phyloP scores from a whole-genome alignment of 2,329 filamentous ascomycete genomes.

The Aspergillus nomiae region DNA sequence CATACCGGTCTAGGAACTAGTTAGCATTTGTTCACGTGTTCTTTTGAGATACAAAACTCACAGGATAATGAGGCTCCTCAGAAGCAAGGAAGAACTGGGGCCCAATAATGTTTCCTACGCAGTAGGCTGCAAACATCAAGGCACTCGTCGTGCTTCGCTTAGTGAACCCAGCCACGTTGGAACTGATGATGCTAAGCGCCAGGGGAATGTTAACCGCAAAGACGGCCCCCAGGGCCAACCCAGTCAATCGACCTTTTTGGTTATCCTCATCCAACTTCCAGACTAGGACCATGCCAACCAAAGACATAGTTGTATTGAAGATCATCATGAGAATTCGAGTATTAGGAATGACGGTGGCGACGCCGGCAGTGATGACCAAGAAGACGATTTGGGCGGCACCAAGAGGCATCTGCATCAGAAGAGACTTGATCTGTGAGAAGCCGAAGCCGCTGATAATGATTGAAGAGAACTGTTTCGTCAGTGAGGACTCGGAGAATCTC shows the following conservation, averaged over 20 bases:
- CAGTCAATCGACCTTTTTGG: slow-evolving; percentile 30
- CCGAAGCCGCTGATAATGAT: slow-evolving; percentile 43
- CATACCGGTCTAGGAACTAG: slow-evolving; percentile 33
- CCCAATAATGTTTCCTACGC: slow-evolving; percentile 37
- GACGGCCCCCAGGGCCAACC: slow-evolving; percentile 32
- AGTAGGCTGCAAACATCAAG: slow-evolving; percentile 51
- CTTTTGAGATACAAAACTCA: slow-evolving; percentile 15
- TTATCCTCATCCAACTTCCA: slow-evolving; percentile 30
- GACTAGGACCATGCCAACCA: slow-evolving; percentile 38
- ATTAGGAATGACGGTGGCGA: slow-evolving; percentile 30
- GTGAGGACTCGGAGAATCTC: background rate
- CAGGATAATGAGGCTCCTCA: slow-evolving; percentile 35
- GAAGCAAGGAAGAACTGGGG: slow-evolving; percentile 35
- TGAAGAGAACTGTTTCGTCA: slow-evolving; percentile 28
- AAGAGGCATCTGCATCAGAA: slow-evolving; percentile 41
- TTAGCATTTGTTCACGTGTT: background rate
- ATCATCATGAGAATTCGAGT: slow-evolving; percentile 39
- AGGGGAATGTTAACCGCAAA: slow-evolving; percentile 41
- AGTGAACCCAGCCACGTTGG: slow-evolving; percentile 40
- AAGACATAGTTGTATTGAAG: slow-evolving; percentile 28
- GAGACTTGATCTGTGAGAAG: slow-evolving; percentile 37
- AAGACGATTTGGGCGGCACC: slow-evolving; percentile 38
- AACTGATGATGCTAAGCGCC: slow-evolving; percentile 36
- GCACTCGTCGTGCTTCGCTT: slow-evolving; percentile 43
- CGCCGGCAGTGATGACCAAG: slow-evolving; percentile 29